These are phyloP conservation scores for Hyphopichia wangnamkhiaoensis DNA, from an alignment of 1,139 yeast species.

Conservation along the genomic window DNA sequence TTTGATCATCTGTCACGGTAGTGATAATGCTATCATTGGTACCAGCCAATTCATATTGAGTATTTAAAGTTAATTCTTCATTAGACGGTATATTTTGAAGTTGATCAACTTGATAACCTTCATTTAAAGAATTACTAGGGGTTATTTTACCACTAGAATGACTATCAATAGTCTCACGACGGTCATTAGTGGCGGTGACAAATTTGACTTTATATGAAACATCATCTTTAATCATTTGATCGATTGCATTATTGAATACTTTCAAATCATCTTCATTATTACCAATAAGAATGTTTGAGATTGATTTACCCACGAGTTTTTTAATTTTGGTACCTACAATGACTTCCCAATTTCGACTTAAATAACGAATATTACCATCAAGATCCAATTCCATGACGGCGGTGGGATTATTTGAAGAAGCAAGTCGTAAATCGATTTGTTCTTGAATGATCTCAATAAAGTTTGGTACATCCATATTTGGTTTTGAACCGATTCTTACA, in stretches of 20 bases:
- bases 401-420: conserved; percentile 72
- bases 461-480: conserved; percentile 11
- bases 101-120: not conserved
- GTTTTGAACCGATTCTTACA: conserved; percentile 2
- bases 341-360: conserved; percentile 75
- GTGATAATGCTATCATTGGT: not conserved
- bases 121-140: conserved; percentile 26
- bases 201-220: conserved; percentile 78
- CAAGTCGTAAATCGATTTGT: conserved; percentile 50
- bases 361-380: conserved; percentile 72
- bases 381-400: conserved; percentile 83
- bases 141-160: conserved; percentile 23
- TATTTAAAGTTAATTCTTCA: conserved; percentile 1
- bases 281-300: conserved; percentile 69
- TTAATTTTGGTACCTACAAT: conserved; percentile 66
- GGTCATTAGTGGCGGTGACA: conserved; percentile 53
- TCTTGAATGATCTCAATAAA: conserved; percentile 34
- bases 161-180: conserved; percentile 9
- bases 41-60: conserved; percentile 1
- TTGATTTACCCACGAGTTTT: conserved; percentile 58
- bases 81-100: not conserved
- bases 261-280: conserved; percentile 57
- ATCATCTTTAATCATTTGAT: conserved; percentile 72
- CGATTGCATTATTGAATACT: conserved; percentile 71
- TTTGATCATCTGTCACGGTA: not conserved